A percentile compares a stretch with the other conserved stretches of the same genome.
These are phyloP conservation scores for Arachis stenosperma DNA, from an alignment of 306 rosid species.

Conservation along the genomic window DNA sequence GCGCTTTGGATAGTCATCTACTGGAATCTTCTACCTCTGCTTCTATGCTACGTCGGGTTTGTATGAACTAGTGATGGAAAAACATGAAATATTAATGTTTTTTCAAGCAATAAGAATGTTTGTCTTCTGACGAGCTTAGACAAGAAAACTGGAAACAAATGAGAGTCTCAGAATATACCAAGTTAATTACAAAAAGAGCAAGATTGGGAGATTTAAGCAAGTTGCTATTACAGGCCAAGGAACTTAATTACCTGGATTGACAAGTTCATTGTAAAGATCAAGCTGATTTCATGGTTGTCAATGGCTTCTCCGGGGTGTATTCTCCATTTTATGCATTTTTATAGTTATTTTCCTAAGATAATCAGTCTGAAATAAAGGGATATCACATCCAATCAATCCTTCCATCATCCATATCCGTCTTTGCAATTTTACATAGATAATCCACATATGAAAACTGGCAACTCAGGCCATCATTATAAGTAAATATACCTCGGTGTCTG, in stretches of 20 bases:
- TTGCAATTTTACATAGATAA: not conserved
- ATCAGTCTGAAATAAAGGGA: slow-evolving; percentile 51
- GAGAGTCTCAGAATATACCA: not conserved
- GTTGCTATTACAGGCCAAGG: not conserved
- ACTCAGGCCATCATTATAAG: not conserved
- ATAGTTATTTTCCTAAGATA: slow-evolving; percentile 53
- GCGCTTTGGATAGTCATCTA: not conserved
- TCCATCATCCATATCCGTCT: not conserved
- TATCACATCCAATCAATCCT: not conserved
- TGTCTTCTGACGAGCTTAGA: not conserved
- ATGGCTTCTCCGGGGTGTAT: slow-evolving; percentile 55
- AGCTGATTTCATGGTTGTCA: slow-evolving; percentile 51
- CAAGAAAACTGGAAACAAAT: not conserved
- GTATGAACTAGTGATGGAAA: not conserved
- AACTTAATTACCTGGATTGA: slow-evolving; percentile 43
- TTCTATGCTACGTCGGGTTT: not conserved
- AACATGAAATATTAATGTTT: not conserved
- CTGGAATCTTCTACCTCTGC: not conserved
- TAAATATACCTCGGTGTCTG: slow-evolving; percentile 53
- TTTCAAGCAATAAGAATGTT: not conserved
- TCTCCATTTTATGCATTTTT: slow-evolving; percentile 69
- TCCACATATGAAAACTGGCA: not conserved
- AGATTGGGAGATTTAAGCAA: not conserved
- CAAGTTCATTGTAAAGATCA: slow-evolving; percentile 58
- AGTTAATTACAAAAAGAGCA: not conserved